These are phyloP conservation scores for Tolypocladium sp. DNA, from an alignment of 2,329 filamentous ascomycete species.

Conservation along the genomic window DNA sequence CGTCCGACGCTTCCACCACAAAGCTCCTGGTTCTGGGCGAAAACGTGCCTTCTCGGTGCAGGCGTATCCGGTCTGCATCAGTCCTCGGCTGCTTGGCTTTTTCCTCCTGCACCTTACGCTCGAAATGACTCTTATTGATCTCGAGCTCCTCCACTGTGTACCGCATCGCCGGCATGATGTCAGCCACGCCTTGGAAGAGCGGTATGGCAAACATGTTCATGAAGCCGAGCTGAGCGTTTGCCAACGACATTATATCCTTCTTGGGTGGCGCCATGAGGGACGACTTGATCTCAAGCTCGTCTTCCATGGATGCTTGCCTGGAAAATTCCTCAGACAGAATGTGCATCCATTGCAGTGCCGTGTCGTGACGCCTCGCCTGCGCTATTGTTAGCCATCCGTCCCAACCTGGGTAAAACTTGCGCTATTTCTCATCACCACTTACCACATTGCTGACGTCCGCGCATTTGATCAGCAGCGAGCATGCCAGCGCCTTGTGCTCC, in stretches of 20 bases:
- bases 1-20: slow-evolving; percentile 18
- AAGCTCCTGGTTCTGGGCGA: slow-evolving; percentile 37
- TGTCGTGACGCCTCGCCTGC: slow-evolving; percentile 74
- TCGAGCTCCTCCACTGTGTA: slow-evolving; percentile 80
- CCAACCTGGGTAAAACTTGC: too few relatives aligned
- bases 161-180: slow-evolving; percentile 74
- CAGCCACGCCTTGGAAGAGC: slow-evolving; percentile 78
- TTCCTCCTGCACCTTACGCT: slow-evolving; percentile 55
- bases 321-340: slow-evolving; percentile 95
- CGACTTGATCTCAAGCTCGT: slow-evolving; percentile 76
- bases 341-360: slow-evolving; percentile 81
- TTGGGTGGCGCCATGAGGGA: slow-evolving; percentile 79
- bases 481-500: slow-evolving; percentile 71
- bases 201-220: slow-evolving; percentile 95
- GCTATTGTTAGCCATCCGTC: not conserved
- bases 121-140: slow-evolving; percentile 67
- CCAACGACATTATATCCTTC: slow-evolving; percentile 74
- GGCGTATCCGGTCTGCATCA: slow-evolving; percentile 25
- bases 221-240: slow-evolving; percentile 84
- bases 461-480: slow-evolving; percentile 91
- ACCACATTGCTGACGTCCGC: slow-evolving; percentile 98
- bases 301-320: slow-evolving; percentile 86
- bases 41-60: slow-evolving; percentile 30
- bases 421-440: slow-evolving; percentile 28
- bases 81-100: slow-evolving; percentile 35